A percentile compares a stretch with the other conserved stretches of the same genome.
These are phyloP conservation scores for Daucus carota DNA, from an alignment of 129 eudicot genomes.

Conservation along the genomic window DNA sequence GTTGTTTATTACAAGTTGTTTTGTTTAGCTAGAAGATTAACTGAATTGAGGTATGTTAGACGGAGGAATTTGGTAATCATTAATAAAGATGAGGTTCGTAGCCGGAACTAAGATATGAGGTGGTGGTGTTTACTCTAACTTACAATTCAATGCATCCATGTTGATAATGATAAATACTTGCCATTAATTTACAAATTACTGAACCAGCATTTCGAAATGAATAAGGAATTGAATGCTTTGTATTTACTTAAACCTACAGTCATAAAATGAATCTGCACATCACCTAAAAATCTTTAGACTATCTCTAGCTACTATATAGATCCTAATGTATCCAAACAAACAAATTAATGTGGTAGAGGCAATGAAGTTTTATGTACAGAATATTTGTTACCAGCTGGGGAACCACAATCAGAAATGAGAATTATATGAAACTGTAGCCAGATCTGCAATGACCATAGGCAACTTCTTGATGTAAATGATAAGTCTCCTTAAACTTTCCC, in stretches of 20 bases:
- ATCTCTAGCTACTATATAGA: neutral
- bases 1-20: no score
- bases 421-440: slow-evolving; percentile 34
- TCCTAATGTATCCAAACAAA: neutral
- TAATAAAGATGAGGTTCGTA: no score
- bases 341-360: neutral
- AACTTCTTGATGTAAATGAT: slow-evolving; percentile 45
- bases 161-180: neutral
- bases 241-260: neutral
- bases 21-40: no score
- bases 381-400: neutral
- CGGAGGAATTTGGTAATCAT: no score
- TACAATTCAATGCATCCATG: neutral
- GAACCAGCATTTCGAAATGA: neutral
- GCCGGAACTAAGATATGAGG: no score
- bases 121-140: neutral
- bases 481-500: slow-evolving; percentile 62
- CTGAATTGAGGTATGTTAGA: no score
- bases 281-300: neutral
- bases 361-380: neutral
- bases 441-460: slow-evolving; percentile 54
- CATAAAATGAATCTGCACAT: neutral
- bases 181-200: neutral
- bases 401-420: slow-evolving; percentile 29
- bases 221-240: neutral